phyloP scores from a whole-genome alignment of 257 asterid species.

The Nicotiana obtusifolia region DNA sequence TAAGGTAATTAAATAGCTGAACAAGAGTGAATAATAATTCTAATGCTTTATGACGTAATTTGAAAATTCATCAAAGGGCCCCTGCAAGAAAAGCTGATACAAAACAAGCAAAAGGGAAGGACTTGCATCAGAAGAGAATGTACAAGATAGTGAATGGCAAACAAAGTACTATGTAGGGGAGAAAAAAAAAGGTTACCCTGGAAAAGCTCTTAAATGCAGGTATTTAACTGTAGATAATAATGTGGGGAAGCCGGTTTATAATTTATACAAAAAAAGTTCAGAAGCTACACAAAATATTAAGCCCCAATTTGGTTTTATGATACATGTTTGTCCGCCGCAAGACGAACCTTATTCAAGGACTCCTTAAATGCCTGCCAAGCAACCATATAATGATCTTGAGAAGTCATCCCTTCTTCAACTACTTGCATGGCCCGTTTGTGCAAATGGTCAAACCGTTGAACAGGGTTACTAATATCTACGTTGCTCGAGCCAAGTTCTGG shows the following conservation, averaged over 20 bases:
- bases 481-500: conserved; percentile 22
- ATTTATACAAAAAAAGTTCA: neutral
- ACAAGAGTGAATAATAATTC: too few species aligned
- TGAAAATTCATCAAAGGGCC: neutral
- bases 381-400: conserved; percentile 31
- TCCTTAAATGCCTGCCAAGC: conserved; percentile 36
- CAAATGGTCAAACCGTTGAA: conserved; percentile 35
- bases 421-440: conserved; percentile 32
- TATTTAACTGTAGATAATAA: neutral
- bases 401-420: conserved; percentile 32
- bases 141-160: neutral
- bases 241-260: neutral
- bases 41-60: neutral
- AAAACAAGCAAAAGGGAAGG: neutral
- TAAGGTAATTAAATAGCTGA: too few species aligned
- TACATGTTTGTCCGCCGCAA: conserved; percentile 26
- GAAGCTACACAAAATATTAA: neutral
- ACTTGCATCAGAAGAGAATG: neutral
- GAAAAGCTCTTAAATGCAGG: neutral
- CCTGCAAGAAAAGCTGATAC: neutral
- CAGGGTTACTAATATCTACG: conserved; percentile 23
- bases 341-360: conserved; percentile 33
- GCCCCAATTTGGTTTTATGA: neutral
- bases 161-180: neutral
- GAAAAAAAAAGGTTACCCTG: neutral